Evolutionary conservation across 1,284 basidiomycete species (phyloP), one percentile per base, ranked within the genome.

Genomic region (Tremellales sp.): DNA sequence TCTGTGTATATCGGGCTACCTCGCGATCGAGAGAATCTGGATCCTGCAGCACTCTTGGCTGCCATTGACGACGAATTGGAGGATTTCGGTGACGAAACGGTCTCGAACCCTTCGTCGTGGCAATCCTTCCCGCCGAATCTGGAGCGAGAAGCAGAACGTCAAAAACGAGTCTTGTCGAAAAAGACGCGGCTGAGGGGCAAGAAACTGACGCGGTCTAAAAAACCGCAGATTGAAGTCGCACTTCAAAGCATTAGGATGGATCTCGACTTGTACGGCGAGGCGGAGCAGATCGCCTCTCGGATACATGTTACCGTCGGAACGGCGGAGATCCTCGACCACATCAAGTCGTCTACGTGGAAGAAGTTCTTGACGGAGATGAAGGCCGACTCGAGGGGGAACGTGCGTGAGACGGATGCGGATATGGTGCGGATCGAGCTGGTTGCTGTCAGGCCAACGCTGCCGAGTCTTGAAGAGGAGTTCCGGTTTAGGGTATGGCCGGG

Each of bases 271-370:
- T 87, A 84, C 61, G 71, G 70, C 2, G 76, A 77, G 19, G 78
- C 80, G 25, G 48, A 73, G 14, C 29, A 78, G 1, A 72, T 84
- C 18, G 79, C 83, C 14, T 85, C 84, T 4, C 77, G 84, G 47
- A 77, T 80, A 3, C 76, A 89, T 43, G 77, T 80, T 4, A 82
- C 82, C 22, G 75, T 86, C 48, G 78, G 75, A 50, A 80, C 88
- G 57, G 61, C 90, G 38, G 90, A 95, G 70, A 95, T 98, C 53
- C 75, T 97, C 44, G 94, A 98, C 73, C 92, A 97, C 65, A 90
- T 98, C 77, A 92, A 90, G 76, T 93, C 93, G 0, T 97, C 93
- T 9, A 97, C 94, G 0, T 98, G 95, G 95, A 86, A 85, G 70
- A 97, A 92, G 65, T 98, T 98, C 69, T 74, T 98, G 50, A 94